Evolutionary conservation across 805 yeast genomes (phyloP).

Genomic region (Kurtzmaniella cleridarum): DNA sequence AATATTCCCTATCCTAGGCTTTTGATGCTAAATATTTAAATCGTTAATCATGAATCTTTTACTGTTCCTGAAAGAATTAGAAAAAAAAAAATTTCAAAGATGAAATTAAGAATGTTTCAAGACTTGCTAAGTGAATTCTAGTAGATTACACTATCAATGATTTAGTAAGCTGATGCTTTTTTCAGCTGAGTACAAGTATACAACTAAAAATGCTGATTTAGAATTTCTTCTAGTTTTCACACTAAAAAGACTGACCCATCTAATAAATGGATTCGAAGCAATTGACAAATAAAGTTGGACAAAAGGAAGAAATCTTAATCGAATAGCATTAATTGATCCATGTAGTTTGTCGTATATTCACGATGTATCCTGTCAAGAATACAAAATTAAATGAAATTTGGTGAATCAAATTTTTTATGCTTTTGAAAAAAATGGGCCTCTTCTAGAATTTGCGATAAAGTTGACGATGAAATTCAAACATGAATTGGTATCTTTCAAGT

Average conservation of each 20-base stretch:
- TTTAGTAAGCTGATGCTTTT: slow-evolving; percentile 44
- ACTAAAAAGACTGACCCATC: slow-evolving; percentile 21
- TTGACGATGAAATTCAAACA: slow-evolving; percentile 34
- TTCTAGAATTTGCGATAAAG: slow-evolving; percentile 30
- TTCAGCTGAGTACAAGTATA: slow-evolving; percentile 34
- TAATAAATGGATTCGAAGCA: slow-evolving; percentile 23
- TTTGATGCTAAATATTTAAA: slow-evolving; percentile 35
- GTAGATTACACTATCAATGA: slow-evolving; percentile 39
- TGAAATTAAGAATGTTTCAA: slow-evolving; percentile 36
- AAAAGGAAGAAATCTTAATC: slow-evolving; percentile 29
- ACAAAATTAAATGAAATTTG: slow-evolving; percentile 24
- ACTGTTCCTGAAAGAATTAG: slow-evolving; percentile 37
- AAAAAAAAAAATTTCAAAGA: slow-evolving; percentile 38
- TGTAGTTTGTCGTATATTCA: slow-evolving; percentile 35
- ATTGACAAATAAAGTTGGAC: slow-evolving; percentile 27
- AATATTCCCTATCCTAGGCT: slow-evolving; percentile 39
- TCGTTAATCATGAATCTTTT: slow-evolving; percentile 21
- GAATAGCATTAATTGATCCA: slow-evolving; percentile 33
- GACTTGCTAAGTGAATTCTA: slow-evolving; percentile 37
- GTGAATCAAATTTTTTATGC: no score
- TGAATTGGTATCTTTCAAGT: slow-evolving; percentile 35
- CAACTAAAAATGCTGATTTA: slow-evolving; percentile 40
- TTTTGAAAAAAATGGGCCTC: slow-evolving; percentile 31
- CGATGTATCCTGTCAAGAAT: slow-evolving; percentile 36
- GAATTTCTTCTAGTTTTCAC: slow-evolving; percentile 32